Base-by-base conservation (phyloP, 352 stramenopile genomes). In the Phytophthora tubulina region DNA sequence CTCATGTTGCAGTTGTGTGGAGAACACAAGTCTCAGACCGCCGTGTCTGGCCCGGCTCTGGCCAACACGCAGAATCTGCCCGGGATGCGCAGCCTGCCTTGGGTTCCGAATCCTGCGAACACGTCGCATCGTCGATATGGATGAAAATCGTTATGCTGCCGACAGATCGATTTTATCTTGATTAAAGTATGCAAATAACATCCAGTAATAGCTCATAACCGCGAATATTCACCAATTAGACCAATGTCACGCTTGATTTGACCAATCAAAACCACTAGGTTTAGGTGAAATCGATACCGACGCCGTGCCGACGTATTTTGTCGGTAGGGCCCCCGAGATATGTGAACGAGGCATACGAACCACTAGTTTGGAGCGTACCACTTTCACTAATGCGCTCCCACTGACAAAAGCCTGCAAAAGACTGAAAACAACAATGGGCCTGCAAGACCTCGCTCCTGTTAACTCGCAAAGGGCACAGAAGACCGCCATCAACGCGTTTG, bases 51-150 rank as follows among this genome's bases (percentile, higher is more conserved):
- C 62, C 51, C 27, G 50, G 38, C 61, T 68, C 38, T 17, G 61
- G 48, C 36, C 62, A 70, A 70, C 62, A 70, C 62, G 62, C 52
- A 49, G 30, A 62, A 57, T 35, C 35, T 41, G 32, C 6, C 15
- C 36, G 27, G 31, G 61, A 69, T 69, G 39, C 17, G 60, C 51
- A 27, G 21, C 21, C 0, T 21, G 21, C 21, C 21, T 27, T 36
- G 44, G 56, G 32, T 54, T 64, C 56, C 44, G 39, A n/a, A n/a
- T n/a, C n/a, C n/a, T n/a, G n/a, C n/a, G n/a, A 62, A 62, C 15
- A 21, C 39, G 6, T 45, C 39, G 10, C 39, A 27, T 27, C 21
- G 21, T 1, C 21, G 21, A 9, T 45, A n/a, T 45, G 38, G 38
- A 44, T 44, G 38, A 44, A 44, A n/a, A 44, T 44, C 38, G n/a